These are phyloP conservation scores for Thelephora ganbajun DNA, from an alignment of 768 basidiomycete species.

Conservation along the genomic window DNA sequence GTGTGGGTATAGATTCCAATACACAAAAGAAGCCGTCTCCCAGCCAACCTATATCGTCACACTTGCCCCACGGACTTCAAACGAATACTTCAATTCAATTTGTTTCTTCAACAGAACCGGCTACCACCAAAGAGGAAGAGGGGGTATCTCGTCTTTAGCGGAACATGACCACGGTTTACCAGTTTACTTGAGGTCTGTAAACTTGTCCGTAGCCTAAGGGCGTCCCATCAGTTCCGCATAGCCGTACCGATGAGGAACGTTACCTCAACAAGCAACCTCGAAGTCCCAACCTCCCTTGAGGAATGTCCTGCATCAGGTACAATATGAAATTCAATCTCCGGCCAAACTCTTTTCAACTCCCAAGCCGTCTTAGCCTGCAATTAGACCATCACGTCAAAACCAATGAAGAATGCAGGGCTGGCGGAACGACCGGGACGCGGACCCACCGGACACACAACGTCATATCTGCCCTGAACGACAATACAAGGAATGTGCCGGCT, in stretches of 20 bases:
- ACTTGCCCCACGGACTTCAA: too few species aligned
- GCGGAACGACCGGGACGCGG: conserved; percentile 1
- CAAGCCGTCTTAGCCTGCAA: conserved; percentile 64
- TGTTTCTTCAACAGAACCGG: too few species aligned
- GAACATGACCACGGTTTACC: too few species aligned
- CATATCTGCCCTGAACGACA: conserved; percentile 80
- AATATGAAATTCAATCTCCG: conserved; percentile 60
- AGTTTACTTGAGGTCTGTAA: conserved; percentile 18
- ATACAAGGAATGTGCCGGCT: conserved; percentile 82
- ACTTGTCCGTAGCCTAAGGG: conserved; percentile 28
- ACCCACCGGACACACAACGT: conserved; percentile 71
- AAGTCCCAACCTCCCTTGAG: conserved; percentile 56
- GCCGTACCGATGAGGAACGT: too few species aligned
- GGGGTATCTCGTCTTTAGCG: too few species aligned
- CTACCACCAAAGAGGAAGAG: too few species aligned
- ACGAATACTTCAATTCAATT: too few species aligned
- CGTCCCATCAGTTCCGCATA: background rate
- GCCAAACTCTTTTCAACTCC: conserved; percentile 71
- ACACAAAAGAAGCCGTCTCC: too few species aligned
- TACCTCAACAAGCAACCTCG: conserved; percentile 60
- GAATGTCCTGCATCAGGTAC: conserved; percentile 86
- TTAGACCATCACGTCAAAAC: background rate
- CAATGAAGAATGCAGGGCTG: background rate
- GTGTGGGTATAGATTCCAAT: too few species aligned
- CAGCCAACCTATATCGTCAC: too few species aligned